These are phyloP conservation scores for Aegilops bicornis DNA, from an alignment of 176 grass and related monocot genomes.

Conservation along the genomic window DNA sequence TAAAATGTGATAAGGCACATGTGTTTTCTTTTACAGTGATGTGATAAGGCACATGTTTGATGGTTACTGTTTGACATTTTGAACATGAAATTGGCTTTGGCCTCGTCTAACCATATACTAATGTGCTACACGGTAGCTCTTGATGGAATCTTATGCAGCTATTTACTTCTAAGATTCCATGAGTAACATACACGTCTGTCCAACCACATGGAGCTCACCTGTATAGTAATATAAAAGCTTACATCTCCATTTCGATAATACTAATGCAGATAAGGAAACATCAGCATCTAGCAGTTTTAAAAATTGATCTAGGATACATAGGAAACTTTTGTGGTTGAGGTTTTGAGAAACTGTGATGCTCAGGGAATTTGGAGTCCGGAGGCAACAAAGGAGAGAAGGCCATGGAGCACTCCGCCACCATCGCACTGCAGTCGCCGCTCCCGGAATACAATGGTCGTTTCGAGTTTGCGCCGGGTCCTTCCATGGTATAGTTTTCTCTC, in stretches of 20 bases:
- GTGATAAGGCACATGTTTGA: neutral
- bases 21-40: neutral
- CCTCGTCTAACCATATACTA: neutral
- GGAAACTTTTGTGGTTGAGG: neutral
- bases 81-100: slow-evolving; percentile 7
- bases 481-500: slow-evolving; percentile 50
- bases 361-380: slow-evolving; percentile 40
- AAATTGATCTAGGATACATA: neutral
- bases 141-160: slow-evolving; percentile 9
- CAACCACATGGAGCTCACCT: slow-evolving; percentile 16
- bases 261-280: slow-evolving; percentile 13
- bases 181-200: slow-evolving; percentile 34
- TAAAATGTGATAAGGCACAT: neutral
- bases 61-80: neutral
- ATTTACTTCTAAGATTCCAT: slow-evolving; percentile 17
- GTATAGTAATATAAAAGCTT: slow-evolving; percentile 31
- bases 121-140: neutral
- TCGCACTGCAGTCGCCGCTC: slow-evolving; percentile 44
- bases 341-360: slow-evolving; percentile 9
- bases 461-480: slow-evolving; percentile 70
- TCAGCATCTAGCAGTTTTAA: neutral
- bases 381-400: slow-evolving; percentile 55
- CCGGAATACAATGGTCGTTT: slow-evolving; percentile 58
- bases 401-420: slow-evolving; percentile 41
- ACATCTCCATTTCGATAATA: neutral